Evolutionary conservation across 2,329 filamentous ascomycete species (phyloP).

Genomic region (Pseudogymnoascus sp.): DNA sequence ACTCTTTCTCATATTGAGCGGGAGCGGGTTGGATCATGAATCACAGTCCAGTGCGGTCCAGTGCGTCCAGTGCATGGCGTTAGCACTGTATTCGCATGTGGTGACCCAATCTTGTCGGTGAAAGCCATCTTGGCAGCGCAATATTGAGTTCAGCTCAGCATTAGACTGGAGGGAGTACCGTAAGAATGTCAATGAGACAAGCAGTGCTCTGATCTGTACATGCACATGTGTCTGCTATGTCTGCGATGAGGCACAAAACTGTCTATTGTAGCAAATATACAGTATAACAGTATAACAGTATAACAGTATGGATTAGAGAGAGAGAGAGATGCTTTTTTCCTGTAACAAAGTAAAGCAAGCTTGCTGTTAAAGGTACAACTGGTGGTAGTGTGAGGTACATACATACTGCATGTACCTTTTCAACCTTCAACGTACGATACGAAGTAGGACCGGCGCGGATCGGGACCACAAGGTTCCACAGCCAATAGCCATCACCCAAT

Average conservation of each 20-base stretch:
- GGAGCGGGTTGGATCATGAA: not conserved
- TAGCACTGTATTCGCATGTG: not conserved
- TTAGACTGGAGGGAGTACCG: not conserved
- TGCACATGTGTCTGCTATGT: not conserved
- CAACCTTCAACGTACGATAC: not conserved
- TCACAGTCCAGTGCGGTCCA: not conserved
- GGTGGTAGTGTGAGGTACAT: not conserved
- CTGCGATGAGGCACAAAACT: not conserved
- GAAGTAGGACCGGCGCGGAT: conserved; percentile 5
- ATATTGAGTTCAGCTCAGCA: not conserved
- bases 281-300: not conserved
- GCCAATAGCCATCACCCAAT: not conserved
- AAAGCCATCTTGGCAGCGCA: not conserved
- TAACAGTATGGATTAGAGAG: not conserved
- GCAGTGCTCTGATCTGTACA: not conserved
- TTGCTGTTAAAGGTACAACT: not conserved
- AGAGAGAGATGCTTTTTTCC: not conserved
- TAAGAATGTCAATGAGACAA: not conserved
- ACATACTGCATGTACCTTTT: not conserved
- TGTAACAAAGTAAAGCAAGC: not conserved
- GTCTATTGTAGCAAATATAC: not conserved
- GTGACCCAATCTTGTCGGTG: not conserved
- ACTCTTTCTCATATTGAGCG: not conserved
- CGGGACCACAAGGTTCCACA: not conserved
- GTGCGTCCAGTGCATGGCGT: not conserved